Conservation (phyloP, 306 rosid species). For the Vigna hirtella region DNA sequence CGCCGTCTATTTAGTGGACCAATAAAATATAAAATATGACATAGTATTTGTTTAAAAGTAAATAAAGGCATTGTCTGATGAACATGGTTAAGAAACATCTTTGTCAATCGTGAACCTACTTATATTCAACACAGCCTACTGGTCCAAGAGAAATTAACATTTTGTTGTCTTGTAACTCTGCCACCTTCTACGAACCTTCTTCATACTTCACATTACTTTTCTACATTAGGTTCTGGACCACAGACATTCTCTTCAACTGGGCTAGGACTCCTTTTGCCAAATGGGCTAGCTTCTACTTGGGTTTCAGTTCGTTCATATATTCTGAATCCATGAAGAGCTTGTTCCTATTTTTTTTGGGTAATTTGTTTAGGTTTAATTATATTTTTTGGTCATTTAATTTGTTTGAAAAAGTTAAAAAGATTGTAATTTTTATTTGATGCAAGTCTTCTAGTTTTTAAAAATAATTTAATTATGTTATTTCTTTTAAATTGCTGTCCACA, state of each 20-base stretch:
- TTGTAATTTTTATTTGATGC: too few species aligned
- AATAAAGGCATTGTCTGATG: conserved; percentile 15
- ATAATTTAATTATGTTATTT: too few species aligned
- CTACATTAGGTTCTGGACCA: neutral
- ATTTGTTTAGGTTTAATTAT: too few species aligned
- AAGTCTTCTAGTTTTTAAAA: too few species aligned
- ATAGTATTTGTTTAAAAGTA: neutral
- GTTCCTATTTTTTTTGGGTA: too few species aligned
- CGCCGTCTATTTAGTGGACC: conserved; percentile 36
- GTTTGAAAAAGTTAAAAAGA: too few species aligned
- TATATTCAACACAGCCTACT: neutral
- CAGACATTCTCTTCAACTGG: neutral
- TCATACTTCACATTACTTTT: neutral
- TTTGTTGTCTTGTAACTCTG: conserved; percentile 2
- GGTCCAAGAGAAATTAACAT: conserved; percentile 63
- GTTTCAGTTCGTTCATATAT: too few species aligned
- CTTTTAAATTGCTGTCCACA: too few species aligned
- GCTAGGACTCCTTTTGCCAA: too few species aligned
- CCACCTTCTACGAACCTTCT: conserved; percentile 61
- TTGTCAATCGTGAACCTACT: conserved; percentile 34
- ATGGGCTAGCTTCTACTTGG: too few species aligned
- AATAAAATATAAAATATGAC: neutral
- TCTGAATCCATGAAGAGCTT: too few species aligned
- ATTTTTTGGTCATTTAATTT: too few species aligned
- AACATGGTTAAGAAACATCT: conserved; percentile 46